Evolutionary conservation across 352 stramenopile genomes (phyloP).

Genomic region (Achlya hypogyna): DNA sequence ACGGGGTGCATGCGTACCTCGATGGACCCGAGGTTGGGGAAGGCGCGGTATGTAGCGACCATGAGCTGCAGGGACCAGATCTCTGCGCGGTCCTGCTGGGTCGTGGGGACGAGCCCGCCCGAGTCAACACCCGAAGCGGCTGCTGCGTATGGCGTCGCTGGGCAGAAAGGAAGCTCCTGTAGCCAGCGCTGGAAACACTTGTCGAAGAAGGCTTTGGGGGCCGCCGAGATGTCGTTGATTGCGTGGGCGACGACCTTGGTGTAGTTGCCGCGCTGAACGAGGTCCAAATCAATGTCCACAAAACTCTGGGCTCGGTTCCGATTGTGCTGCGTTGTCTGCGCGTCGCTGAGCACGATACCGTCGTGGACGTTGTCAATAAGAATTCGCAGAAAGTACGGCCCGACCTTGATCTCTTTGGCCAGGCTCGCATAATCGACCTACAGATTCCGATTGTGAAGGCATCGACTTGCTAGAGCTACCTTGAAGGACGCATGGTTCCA

Average conservation of each 20-base stretch:
- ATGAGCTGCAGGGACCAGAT: constrained; percentile 16
- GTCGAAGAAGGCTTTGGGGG: constrained; percentile 56
- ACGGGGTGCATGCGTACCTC: too few relatives aligned
- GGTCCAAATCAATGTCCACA: not conserved
- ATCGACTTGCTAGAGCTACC: too few relatives aligned
- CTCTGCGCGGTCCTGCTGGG: constrained; percentile 1
- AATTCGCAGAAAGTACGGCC: constrained; percentile 59
- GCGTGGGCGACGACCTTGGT: constrained; percentile 45
- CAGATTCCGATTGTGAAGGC: constrained; percentile 61
- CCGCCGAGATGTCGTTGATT: constrained; percentile 53
- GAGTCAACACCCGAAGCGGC: not conserved
- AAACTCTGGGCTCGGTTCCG: not conserved
- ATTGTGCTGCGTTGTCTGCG: not conserved
- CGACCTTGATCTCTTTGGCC: constrained; percentile 49
- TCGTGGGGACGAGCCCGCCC: not conserved
- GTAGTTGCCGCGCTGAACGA: not conserved
- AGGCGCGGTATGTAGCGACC: constrained; percentile 11
- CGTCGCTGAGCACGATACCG: constrained; percentile 21
- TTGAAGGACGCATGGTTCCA: constrained; percentile 16
- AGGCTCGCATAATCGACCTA: constrained; percentile 53
- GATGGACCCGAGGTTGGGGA: not conserved
- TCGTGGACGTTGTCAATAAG: constrained; percentile 60
- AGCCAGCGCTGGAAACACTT: constrained; percentile 78
- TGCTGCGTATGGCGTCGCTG: constrained; percentile 27
- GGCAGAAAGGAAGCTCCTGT: constrained; percentile 48